Base-by-base conservation (phyloP, 371 early-diverging fungal species). In the Mucor plumbeus region DNA sequence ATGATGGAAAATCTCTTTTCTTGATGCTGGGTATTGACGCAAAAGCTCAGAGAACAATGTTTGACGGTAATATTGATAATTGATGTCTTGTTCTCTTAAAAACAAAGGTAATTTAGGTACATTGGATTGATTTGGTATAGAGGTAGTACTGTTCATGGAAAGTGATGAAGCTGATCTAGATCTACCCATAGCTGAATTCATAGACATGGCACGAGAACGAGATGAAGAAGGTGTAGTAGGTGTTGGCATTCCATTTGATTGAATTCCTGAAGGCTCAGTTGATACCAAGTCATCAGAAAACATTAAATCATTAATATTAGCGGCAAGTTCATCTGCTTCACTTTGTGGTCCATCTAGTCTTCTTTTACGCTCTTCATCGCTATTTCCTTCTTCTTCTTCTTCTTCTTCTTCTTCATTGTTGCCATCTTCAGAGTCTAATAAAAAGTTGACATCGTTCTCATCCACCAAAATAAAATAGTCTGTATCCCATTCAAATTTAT, bases 31-130 rank as follows among this genome's bases (percentile, higher is more conserved):
- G 65, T 88, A 91, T 74, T 90, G 89, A 14, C 78, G 74, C 48
- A 94, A 67, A 34, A 94, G 67, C 40, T 87, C 80, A 14, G 82
- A 79, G 63, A 91, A 94, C 60, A 87, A 71, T 0, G 77, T 63
- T 17, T 91, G 78, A 4, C 93, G 85, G 47, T 83, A 80, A 35
- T 83, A 82, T 61, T 93, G 93, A 65, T 93, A 92, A 43, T 80
- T 84, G 6, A 88, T 80, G 68, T 92, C 91, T 61, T 86, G 89
- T 67, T 92, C 91, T 34, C 91, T 85, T 50, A 85, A 68, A 21
- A 88, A 70, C 19, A 89, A 64, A 5, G 89, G 88, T 6, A 86
- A 73, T 59, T 63, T 80, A 17, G 68, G 78, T 60, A 53, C 53
- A 26, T 41, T 53, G 58, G 64, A 11, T 33, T 68, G 57, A 14